Conservation (phyloP, 2,329 filamentous ascomycete genomes). For the Monilinia polystroma region DNA sequence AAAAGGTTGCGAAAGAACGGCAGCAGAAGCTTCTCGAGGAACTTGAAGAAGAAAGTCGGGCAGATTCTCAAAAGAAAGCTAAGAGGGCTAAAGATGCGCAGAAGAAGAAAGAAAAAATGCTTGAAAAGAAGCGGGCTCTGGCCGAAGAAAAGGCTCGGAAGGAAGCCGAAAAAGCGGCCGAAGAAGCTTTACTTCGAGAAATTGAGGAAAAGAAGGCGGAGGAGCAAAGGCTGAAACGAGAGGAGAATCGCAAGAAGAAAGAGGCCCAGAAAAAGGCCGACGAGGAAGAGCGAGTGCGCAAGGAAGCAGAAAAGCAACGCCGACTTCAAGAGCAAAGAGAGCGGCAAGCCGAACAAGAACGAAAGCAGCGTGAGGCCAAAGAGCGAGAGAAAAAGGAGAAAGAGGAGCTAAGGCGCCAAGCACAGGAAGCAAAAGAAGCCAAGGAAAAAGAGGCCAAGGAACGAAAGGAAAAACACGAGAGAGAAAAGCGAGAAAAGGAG, state of each 20-base stretch:
- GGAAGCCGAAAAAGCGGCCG: slow-evolving; percentile 85
- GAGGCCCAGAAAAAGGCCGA: slow-evolving; percentile 87
- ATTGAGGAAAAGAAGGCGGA: slow-evolving; percentile 77
- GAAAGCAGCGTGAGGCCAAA: slow-evolving; percentile 76
- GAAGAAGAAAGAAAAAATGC: slow-evolving; percentile 92
- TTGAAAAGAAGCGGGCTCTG: slow-evolving; percentile 79
- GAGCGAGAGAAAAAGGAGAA: slow-evolving; percentile 81
- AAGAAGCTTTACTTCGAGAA: slow-evolving; percentile 74
- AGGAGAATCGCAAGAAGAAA: slow-evolving; percentile 88
- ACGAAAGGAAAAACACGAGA: slow-evolving; percentile 58
- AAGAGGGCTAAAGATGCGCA: slow-evolving; percentile 94
- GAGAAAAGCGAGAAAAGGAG: slow-evolving; percentile 60
- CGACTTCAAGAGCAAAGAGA: slow-evolving; percentile 82
- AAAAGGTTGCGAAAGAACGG: slow-evolving; percentile 92
- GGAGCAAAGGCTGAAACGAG: slow-evolving; percentile 76
- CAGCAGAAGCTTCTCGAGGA: slow-evolving; percentile 90
- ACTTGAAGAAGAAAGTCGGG: slow-evolving; percentile 77
- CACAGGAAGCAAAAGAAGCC: slow-evolving; percentile 72
- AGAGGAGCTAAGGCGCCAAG: slow-evolving; percentile 76
- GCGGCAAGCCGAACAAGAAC: slow-evolving; percentile 79
- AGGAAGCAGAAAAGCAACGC: slow-evolving; percentile 80
- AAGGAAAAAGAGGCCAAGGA: slow-evolving; percentile 57
- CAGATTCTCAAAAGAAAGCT: slow-evolving; percentile 76
- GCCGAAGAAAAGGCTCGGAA: slow-evolving; percentile 88
- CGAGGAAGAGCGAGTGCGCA: slow-evolving; percentile 81